These are phyloP conservation scores for Epithemia pelagica DNA, from an alignment of 108 stramenopile genomes.

Conservation along the genomic window DNA sequence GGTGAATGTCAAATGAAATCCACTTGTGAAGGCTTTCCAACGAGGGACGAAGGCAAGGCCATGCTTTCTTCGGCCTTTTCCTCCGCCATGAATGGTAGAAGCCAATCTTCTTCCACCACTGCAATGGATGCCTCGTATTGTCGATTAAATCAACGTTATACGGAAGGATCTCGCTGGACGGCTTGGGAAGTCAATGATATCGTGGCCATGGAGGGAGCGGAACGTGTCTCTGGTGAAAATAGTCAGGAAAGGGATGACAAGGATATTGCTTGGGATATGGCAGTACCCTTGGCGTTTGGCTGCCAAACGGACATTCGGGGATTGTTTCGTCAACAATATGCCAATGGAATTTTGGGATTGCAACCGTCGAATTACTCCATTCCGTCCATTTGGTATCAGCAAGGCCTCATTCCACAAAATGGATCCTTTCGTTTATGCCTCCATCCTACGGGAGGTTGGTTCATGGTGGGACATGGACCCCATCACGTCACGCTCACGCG, in stretches of 20 bases:
- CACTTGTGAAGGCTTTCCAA: neutral
- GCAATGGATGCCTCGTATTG: conserved; percentile 20
- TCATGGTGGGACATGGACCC: conserved; percentile 54
- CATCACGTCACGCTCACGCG: neutral
- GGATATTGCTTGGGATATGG: conserved; percentile 5
- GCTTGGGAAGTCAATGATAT: conserved; percentile 72
- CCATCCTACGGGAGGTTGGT: conserved; percentile 37
- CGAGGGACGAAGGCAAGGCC: neutral
- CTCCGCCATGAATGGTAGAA: neutral
- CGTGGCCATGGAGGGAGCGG: conserved; percentile 49
- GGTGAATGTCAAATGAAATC: neutral
- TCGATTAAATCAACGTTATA: conserved; percentile 54
- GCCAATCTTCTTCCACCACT: neutral
- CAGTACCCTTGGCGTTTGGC: conserved; percentile 84
- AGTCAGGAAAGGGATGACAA: conserved; percentile 4
- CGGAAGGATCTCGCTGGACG: conserved; percentile 65
- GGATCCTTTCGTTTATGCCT: conserved; percentile 64
- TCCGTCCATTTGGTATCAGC: conserved; percentile 24
- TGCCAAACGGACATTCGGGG: conserved; percentile 87
- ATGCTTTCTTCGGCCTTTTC: neutral
- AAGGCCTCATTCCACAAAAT: conserved; percentile 38
- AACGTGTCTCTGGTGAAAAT: conserved; percentile 16
- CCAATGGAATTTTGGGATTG: conserved; percentile 95
- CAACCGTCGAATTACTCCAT: conserved; percentile 55
- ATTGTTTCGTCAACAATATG: conserved; percentile 87